Evolutionary conservation across 2,329 filamentous ascomycete species (phyloP).

Genomic region (Fusarium brevicatenulatum): DNA sequence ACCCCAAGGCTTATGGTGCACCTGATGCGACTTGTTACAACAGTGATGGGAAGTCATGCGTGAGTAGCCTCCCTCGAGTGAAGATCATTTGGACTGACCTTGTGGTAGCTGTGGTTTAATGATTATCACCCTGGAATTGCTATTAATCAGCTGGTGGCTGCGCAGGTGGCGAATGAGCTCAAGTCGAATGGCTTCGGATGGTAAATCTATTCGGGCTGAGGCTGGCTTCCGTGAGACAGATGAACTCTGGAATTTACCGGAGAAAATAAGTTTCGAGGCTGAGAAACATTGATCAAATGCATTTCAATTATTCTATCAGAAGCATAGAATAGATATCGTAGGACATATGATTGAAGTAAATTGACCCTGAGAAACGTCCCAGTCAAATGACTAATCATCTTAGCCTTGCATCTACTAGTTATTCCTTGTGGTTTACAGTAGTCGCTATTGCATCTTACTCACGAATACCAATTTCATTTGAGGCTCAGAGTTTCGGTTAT

Average conservation of each 20-base stretch:
- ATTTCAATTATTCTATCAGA: accelerated
- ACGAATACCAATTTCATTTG: accelerated
- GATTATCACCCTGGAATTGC: slow-evolving; percentile 55
- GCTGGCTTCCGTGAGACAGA: accelerated
- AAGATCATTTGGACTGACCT: not conserved
- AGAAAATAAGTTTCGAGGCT: accelerated
- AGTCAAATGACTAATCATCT: accelerated
- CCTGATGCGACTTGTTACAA: slow-evolving; percentile 56
- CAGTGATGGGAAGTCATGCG: slow-evolving; percentile 54
- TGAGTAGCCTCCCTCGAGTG: not conserved
- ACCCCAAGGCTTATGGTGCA: slow-evolving; percentile 54
- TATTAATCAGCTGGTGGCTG: slow-evolving; percentile 54
- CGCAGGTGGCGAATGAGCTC: slow-evolving; percentile 46
- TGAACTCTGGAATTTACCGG: too few species aligned
- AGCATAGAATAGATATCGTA: accelerated
- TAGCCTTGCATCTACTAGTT: accelerated
- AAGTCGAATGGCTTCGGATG: not conserved
- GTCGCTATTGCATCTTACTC: accelerated
- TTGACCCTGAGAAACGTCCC: accelerated
- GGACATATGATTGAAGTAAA: too few species aligned
- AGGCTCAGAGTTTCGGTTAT: too few species aligned
- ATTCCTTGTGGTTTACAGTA: accelerated
- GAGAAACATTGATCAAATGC: accelerated
- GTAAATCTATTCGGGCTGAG: not conserved
- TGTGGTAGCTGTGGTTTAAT: slow-evolving; percentile 54